Evolutionary conservation across 2,329 filamentous ascomycete species (phyloP).

Genomic region (Aspergillus sp.): DNA sequence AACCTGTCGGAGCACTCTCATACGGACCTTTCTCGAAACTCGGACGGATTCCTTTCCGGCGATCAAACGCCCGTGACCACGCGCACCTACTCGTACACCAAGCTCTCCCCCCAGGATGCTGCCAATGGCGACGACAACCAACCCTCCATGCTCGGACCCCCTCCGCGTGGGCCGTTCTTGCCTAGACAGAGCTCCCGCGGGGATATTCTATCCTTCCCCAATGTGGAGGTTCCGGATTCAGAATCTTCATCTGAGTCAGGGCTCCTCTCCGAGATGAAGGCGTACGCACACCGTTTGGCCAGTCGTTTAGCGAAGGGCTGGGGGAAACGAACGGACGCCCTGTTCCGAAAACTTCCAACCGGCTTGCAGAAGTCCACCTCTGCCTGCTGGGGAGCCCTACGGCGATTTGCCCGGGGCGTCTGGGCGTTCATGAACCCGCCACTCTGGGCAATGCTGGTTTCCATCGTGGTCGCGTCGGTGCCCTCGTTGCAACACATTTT

Average conservation of each 20-base stretch:
- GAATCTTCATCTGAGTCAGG: conserved; percentile 28
- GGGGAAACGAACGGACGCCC: conserved; percentile 19
- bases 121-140: conserved; percentile 19
- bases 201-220: conserved; percentile 61
- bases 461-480: conserved; percentile 87
- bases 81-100: conserved; percentile 35
- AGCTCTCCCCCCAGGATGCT: conserved; percentile 26
- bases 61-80: conserved; percentile 40
- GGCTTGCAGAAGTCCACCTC: conserved; percentile 53
- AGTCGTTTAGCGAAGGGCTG: conserved; percentile 19
- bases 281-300: conserved; percentile 20
- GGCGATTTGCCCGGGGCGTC: conserved; percentile 63
- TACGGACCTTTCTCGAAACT: conserved; percentile 13
- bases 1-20: conserved; percentile 17
- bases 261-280: conserved; percentile 27
- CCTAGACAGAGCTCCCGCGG: conserved; percentile 44
- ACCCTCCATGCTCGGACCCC: conserved; percentile 27
- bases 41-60: conserved; percentile 34
- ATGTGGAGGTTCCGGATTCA: conserved; percentile 31
- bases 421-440: conserved; percentile 99
- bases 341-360: conserved; percentile 53
- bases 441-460: conserved; percentile 91
- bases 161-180: conserved; percentile 36
- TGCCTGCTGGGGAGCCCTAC: conserved; percentile 38
- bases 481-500: conserved; percentile 80